Evolutionary conservation across 129 eudicot species (phyloP), one percentile per base, ranked within the genome.

Genomic region (Tagetes patula): DNA sequence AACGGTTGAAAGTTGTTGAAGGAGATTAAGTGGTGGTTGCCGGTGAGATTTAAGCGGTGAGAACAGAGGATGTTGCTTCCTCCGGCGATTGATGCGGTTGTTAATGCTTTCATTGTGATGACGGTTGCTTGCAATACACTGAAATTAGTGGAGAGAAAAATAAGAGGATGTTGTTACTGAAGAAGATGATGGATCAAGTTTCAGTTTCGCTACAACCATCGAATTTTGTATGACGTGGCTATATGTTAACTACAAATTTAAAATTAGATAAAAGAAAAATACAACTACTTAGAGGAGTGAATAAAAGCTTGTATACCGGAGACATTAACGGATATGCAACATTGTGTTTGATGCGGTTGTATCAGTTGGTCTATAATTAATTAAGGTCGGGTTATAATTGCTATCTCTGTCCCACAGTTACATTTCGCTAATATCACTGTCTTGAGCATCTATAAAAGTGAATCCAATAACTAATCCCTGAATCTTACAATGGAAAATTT

Each of bases 11-110:
- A 70, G 49, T 75, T 80, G 58, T 76, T 81, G 5, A 81, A 70
- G 31, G 86, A 72, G 69, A 67, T 70, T 53, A 73, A 67, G 9
- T 73, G 80, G 70, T 45, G 85, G 77, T 80, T 50, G 32, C 45
- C 65, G 71, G 73, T 31, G 65, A 60, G 41, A 65, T 20, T 45
- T 41, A 78, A 58, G 0, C 84, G 82, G 41, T 77, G 90, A 27
- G 90, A 89, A 39, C 81, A 81, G 58, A 87, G 78, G 61, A 87
- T 27, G 48, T 72, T 79, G 53, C 82, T 75, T 75, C 82, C 85
- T 36, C 76, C 84, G 72, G 33, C 80, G 68, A 82, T 39, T 9
- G 76, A 70, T 34, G 82, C 36, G 34, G 84, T 47, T 43, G 84
- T 47, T 43, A 75, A 75, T 33, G 79, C 77, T 74, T 66, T 67